Conservation (phyloP, 176 grass and related monocot species). For the Rhynchospora tenuis region DNA sequence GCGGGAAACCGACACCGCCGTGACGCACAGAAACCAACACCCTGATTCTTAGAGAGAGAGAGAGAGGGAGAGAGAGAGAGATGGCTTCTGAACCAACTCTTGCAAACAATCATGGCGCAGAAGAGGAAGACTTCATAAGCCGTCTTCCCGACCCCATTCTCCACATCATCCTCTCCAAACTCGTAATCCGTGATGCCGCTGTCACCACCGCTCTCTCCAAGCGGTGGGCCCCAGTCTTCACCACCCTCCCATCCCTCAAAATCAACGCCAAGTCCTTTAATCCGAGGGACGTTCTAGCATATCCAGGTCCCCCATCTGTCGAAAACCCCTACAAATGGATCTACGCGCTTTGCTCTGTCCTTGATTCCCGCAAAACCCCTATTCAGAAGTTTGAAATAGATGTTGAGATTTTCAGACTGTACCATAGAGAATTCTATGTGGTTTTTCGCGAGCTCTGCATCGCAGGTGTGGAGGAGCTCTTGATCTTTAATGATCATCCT, state of each 20-base stretch:
- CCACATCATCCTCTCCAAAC: constrained; percentile 29
- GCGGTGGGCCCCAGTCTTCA: constrained; percentile 22
- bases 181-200: constrained; percentile 35
- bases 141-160: constrained; percentile 27
- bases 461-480: constrained; percentile 23
- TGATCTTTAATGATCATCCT: background rate
- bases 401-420: rapidly evolving
- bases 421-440: background rate
- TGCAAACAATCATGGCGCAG: background rate
- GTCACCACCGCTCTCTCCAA: constrained; percentile 26
- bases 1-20: background rate
- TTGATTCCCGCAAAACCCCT: background rate
- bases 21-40: too few species aligned
- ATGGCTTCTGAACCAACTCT: background rate
- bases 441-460: background rate
- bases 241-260: background rate
- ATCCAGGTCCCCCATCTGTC: background rate
- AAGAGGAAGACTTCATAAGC: constrained; percentile 24
- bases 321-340: background rate
- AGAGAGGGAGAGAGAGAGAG: background rate
- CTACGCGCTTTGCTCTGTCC: background rate
- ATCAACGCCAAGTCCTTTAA: constrained; percentile 20
- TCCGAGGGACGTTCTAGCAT: background rate
- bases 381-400: constrained; percentile 11
- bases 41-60: background rate